phyloP scores from a whole-genome alignment of 2,329 filamentous ascomycete species.

The Colletotrichum tropicicola region DNA sequence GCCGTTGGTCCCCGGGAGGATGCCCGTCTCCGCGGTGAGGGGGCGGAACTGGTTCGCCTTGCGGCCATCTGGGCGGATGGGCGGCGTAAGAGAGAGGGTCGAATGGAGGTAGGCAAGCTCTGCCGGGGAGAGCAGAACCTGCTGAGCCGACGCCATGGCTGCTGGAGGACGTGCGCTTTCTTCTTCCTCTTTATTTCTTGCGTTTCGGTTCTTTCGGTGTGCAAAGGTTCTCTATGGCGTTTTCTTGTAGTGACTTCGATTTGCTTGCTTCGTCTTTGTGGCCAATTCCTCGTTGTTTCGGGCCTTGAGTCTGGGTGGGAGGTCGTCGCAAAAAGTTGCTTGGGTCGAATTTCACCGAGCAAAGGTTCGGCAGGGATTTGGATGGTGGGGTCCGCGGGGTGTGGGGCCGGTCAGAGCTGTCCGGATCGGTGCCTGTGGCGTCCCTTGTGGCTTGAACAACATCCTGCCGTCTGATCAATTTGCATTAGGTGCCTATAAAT shows the following conservation, averaged over 20 bases:
- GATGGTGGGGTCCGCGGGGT: slow-evolving; percentile 29
- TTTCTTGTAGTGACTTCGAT: background rate
- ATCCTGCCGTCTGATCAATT: no score
- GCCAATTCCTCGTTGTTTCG: background rate
- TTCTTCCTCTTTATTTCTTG: background rate
- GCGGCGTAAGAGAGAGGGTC: slow-evolving; percentile 82
- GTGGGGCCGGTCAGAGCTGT: slow-evolving; percentile 27
- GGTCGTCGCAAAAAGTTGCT: slow-evolving; percentile 26
- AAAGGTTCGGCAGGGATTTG: slow-evolving; percentile 21
- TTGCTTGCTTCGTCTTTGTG: background rate
- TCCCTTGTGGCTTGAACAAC: background rate
- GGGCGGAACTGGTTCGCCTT: slow-evolving; percentile 87
- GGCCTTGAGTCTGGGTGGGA: background rate
- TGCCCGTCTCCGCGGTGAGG: slow-evolving; percentile 87
- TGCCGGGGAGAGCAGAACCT: slow-evolving; percentile 87
- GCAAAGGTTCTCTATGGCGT: background rate
- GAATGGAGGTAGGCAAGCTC: slow-evolving; percentile 95
- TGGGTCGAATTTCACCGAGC: slow-evolving; percentile 15
- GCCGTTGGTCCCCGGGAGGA: slow-evolving; percentile 89
- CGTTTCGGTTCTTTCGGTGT: no score
- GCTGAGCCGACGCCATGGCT: slow-evolving; percentile 52
- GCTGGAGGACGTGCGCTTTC: background rate
- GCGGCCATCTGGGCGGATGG: slow-evolving; percentile 90
- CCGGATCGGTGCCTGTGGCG: slow-evolving; percentile 22
- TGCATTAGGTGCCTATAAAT: no score